Evolutionary conservation across 2,329 filamentous ascomycete genomes (phyloP), one percentile per base, ranked within the genome.

Genomic region (Aspergillus brasiliensis): DNA sequence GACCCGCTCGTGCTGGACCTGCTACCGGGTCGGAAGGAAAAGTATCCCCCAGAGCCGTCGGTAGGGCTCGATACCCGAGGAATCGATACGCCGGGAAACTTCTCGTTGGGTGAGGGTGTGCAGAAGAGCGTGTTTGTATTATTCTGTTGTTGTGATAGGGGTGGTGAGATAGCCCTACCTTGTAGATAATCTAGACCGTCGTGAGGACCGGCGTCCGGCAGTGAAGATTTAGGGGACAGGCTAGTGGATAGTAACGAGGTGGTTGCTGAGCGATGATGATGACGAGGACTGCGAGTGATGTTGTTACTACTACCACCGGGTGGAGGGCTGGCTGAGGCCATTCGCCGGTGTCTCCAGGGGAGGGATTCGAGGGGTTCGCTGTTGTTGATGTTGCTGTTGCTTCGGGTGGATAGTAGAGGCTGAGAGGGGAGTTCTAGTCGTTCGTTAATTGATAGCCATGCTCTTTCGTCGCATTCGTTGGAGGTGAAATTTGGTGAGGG

Each of bases 391-490:
- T 61, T 51, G 1, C 52, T 51, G 17, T 60, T 55, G 25, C 56
- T 61, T 28, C 69, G 63, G 11, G 66, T 56, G 0, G 62, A 58
- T 0, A 34, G 0, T 0, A 74, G 55, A 2, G 68, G 66, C n/a
- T 69, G 71, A 0, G 72, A 75, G 15, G 76, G 75, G 1, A 78
- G 63, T 56, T 77, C 74, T 3, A 78, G 66, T 13, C 76, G 71
- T 31, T 71, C 64, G 44, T 78, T 78, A 49, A 78, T 67, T 17
- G 73, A 74, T 6, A 76, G 61, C 76, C 76, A 78, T 23, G 71
- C 70, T 23, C 68, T 66, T 27, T 78, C 76, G 40, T 78, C 76
- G 3, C 67, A 51, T 5, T 73, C 69, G 21, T 67, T 67, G 31
- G 53, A 58, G 17, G 64, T 25, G 56, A 65, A 70, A 13, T 65